phyloP scores from a whole-genome alignment of 2,329 filamentous ascomycete genomes.

The Fusarium subtropicale region DNA sequence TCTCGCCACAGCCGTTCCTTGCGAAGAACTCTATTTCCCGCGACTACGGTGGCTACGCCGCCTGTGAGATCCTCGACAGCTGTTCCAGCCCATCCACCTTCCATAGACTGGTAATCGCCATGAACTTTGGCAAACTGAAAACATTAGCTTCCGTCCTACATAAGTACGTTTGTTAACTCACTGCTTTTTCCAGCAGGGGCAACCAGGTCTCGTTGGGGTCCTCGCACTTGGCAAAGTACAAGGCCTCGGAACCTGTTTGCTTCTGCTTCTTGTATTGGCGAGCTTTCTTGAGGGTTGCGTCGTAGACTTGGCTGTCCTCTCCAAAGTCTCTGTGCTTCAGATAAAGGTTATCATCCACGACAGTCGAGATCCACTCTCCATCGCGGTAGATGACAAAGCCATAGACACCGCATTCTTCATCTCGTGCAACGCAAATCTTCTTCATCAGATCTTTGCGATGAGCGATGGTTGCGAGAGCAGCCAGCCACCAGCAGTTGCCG shows the following conservation, averaged over 20 bases:
- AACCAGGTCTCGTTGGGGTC: slow-evolving; percentile 80
- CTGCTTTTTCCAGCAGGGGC: slow-evolving; percentile 77
- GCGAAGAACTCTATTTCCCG: slow-evolving; percentile 68
- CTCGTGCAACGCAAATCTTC: slow-evolving; percentile 72
- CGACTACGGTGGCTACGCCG: slow-evolving; percentile 67
- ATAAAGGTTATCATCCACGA: slow-evolving; percentile 75
- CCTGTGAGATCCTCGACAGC: slow-evolving; percentile 64
- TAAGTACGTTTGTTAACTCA: slow-evolving; percentile 15
- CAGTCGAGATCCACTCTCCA: slow-evolving; percentile 77
- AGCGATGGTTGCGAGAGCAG: slow-evolving; percentile 74
- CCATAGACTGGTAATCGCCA: slow-evolving; percentile 75
- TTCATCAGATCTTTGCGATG: slow-evolving; percentile 74
- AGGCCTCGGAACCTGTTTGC: slow-evolving; percentile 74
- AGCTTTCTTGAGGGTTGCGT: slow-evolving; percentile 62
- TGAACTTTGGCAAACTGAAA: slow-evolving; percentile 76
- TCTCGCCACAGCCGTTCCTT: slow-evolving; percentile 79
- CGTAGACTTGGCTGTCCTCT: slow-evolving; percentile 51
- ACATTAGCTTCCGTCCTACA: slow-evolving; percentile 2
- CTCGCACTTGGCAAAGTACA: slow-evolving; percentile 77
- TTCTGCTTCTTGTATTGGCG: slow-evolving; percentile 70
- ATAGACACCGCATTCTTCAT: slow-evolving; percentile 77
- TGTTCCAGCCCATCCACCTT: slow-evolving; percentile 72
- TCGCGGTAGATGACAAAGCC: slow-evolving; percentile 79
- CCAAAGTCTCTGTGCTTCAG: slow-evolving; percentile 56
- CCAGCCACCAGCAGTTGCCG: slow-evolving; percentile 81